A percentile compares a stretch with the other conserved stretches of the same genome.
Evolutionary conservation across 805 yeast genomes (phyloP).

Genomic region (Nakazawaea populi): DNA sequence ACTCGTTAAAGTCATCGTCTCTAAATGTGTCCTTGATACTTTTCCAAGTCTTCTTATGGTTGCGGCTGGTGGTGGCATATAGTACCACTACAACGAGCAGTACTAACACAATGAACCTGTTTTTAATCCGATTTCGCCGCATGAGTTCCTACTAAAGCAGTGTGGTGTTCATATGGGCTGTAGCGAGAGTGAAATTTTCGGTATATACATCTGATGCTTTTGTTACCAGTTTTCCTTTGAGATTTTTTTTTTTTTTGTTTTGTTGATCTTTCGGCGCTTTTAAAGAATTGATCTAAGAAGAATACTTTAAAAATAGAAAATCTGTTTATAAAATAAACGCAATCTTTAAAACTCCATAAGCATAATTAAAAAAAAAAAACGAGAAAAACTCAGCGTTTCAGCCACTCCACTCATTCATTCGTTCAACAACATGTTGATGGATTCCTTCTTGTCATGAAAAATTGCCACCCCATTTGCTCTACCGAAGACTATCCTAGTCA

Average conservation of each 20-base stretch:
- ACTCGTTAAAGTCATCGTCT: background rate
- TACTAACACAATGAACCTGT: background rate
- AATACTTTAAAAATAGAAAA: no score
- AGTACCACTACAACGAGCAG: background rate
- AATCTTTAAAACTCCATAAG: no score
- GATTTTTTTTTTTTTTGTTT: no score
- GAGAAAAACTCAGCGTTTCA: background rate
- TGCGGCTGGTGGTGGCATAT: background rate
- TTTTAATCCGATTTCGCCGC: background rate
- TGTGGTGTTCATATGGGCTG: no score
- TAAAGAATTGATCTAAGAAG: no score
- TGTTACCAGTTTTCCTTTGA: no score
- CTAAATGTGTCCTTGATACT: background rate
- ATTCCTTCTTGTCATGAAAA: slow-evolving; percentile 7
- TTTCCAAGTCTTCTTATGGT: background rate
- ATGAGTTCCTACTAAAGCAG: no score
- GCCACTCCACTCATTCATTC: background rate
- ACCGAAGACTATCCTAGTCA: slow-evolving; percentile 10
- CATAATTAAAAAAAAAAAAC: no score
- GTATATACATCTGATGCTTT: no score
- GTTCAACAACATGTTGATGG: slow-evolving; percentile 5
- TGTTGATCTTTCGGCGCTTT: no score
- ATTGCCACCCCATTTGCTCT: slow-evolving; percentile 10
- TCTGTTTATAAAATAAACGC: background rate
- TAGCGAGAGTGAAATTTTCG: no score